Evolutionary conservation across 768 basidiomycete species (phyloP), one percentile per base, ranked within the genome.

Genomic region (Hydnomerulius pinastri): DNA sequence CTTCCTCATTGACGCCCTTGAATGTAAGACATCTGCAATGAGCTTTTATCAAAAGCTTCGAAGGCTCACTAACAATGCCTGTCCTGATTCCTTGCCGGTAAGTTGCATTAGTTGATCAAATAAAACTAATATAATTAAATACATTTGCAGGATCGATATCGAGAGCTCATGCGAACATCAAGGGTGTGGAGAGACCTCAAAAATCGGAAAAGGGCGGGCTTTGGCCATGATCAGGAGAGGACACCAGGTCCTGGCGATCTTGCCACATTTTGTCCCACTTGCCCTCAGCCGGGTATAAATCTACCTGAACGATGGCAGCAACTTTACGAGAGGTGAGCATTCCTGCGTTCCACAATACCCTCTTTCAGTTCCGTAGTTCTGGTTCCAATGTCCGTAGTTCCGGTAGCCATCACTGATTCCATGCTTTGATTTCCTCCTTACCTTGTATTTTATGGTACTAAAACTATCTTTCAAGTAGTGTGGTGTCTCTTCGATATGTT

Each of bases 221-320:
- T 44, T 43, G 43, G 50, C 6, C 58, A 58, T 30, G 51, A 59
- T 20, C 27, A 12, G 13, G 28, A 46, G 17, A 9, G 4, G 4
- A 1, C 10, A 6, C 49, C 53, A 20, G 44, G 35, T 17, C 21
- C 27, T 18, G 53, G 53, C 17, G 43, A 40, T 12, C 41, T 49
- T 56, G 51, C 42, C 25, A 53, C 6, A 64, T 68, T 65, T 25
- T 70, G 66, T 35, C 48, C 61, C 0, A 53, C 61, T 3, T 71
- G 69, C 40, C 67, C 61, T 0, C 66, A 66, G 33, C 62, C 61
- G 0, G 55, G 53, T 0, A 43, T 63, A 13, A 71, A 71, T 39
- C 21, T 68, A 5, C 61, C 62, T 3, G 23, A 27, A 1, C 21
- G 60, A 23, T 69, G 67, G 67, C 29, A 53, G 15, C 8, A 37